Percentiles rank a stretch among this genome's conserved stretches.
Conservation (phyloP, 306 rosid genomes). For the Vicia villosa region DNA sequence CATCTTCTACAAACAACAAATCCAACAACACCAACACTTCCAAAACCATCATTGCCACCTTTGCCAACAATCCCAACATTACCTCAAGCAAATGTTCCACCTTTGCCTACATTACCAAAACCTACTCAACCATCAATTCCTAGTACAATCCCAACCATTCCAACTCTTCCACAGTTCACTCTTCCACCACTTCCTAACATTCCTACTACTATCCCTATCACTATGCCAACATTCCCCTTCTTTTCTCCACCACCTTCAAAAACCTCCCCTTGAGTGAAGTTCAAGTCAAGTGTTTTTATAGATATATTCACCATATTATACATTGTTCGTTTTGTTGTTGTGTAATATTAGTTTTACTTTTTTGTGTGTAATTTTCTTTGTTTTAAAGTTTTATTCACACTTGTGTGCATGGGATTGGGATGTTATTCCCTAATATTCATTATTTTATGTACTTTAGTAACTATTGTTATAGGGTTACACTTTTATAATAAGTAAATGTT, state of each 20-base stretch:
- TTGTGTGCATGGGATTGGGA: not conserved
- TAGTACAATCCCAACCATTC: conserved; percentile 31
- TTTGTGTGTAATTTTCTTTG: not conserved
- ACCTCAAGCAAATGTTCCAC: conserved; percentile 36
- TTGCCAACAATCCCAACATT: conserved; percentile 31
- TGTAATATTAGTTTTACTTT: not conserved
- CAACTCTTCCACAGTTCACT: conserved; percentile 24
- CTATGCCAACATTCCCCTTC: conserved; percentile 39
- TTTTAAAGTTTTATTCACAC: not conserved
- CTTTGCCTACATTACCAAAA: conserved; percentile 42
- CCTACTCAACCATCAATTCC: conserved; percentile 16
- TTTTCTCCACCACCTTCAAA: conserved; percentile 53
- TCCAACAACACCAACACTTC: conserved; percentile 23
- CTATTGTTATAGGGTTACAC: not conserved
- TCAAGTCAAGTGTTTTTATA: not conserved
- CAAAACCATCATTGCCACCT: conserved; percentile 25
- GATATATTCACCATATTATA: not conserved
- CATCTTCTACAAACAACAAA: conserved; percentile 31
- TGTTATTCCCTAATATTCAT: not conserved
- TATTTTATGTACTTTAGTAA: not conserved
- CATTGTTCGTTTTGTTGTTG: not conserved
- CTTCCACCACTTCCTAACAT: conserved; percentile 38
- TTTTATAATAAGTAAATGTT: not conserved
- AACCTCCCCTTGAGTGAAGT: conserved; percentile 33
- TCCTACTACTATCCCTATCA: conserved; percentile 5